Evolutionary conservation across 495 filamentous ascomycete genomes (phyloP).

Genomic region (Talaromyces nanjingensis): DNA sequence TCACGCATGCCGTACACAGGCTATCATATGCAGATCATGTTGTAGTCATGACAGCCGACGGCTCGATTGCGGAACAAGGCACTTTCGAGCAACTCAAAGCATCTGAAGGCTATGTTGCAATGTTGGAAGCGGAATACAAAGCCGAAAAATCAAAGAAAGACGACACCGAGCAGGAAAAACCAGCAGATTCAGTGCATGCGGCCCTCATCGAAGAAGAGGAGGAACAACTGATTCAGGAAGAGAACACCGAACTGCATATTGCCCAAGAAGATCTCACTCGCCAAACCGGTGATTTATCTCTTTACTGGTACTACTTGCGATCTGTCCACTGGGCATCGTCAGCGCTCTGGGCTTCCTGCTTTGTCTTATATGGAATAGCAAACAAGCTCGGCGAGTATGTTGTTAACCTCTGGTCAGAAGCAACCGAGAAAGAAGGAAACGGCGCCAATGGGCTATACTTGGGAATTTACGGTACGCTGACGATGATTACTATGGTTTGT

Average conservation of each 20-base stretch:
- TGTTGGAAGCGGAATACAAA: conserved; percentile 2
- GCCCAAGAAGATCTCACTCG: conserved; percentile 23
- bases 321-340: conserved; percentile 6
- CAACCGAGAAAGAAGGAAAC: background rate
- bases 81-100: conserved; percentile 37
- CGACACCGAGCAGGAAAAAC: background rate
- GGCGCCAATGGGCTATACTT: conserved; percentile 41
- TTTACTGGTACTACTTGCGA: conserved; percentile 54
- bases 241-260: background rate
- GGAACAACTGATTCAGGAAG: background rate
- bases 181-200: background rate
- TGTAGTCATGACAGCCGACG: conserved; percentile 38
- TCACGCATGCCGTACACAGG: conserved; percentile 28
- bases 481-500: conserved; percentile 32
- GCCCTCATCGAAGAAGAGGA: background rate
- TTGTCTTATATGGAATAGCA: background rate
- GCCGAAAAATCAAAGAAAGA: background rate
- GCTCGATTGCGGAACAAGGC: conserved; percentile 44
- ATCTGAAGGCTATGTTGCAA: conserved; percentile 39
- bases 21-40: conserved; percentile 46
- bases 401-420: conserved; percentile 2
- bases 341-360: background rate
- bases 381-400: background rate
- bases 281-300: conserved; percentile 43
- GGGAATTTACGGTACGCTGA: conserved; percentile 50